Conservation (phyloP, 2,329 filamentous ascomycete species). For the Talaromyces rugulosus region DNA sequence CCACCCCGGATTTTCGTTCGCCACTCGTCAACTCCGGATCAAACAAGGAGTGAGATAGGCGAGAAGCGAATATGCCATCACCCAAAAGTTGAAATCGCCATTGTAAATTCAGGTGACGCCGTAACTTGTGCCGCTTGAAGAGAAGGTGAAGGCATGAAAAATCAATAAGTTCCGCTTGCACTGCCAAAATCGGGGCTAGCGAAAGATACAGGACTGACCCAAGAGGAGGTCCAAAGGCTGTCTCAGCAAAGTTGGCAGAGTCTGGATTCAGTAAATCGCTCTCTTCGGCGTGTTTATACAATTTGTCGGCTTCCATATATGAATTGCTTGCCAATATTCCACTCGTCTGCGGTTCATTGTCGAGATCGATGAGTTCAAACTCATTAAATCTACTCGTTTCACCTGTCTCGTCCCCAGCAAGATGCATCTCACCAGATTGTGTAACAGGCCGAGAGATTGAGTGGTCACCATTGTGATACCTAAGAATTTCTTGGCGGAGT, state of each 20-base stretch:
- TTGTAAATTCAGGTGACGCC: conserved; percentile 69
- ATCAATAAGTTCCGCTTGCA: conserved; percentile 74
- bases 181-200: conserved; percentile 67
- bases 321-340: conserved; percentile 21
- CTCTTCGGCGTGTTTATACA: conserved; percentile 26
- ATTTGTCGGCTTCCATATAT: conserved; percentile 24
- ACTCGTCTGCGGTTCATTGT: conserved; percentile 22
- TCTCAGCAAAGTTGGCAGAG: conserved; percentile 11
- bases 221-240: conserved; percentile 36
- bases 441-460: conserved; percentile 19
- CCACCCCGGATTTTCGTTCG: conserved; percentile 66
- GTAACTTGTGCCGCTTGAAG: conserved; percentile 68
- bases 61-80: conserved; percentile 76
- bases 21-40: conserved; percentile 76
- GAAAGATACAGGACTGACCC: conserved; percentile 61
- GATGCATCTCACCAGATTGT: not conserved
- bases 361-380: conserved; percentile 34
- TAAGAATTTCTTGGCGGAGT: conserved; percentile 35
- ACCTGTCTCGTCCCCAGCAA: conserved; percentile 1
- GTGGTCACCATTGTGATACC: conserved; percentile 27
- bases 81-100: conserved; percentile 78
- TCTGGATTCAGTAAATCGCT: conserved; percentile 19
- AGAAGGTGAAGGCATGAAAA: conserved; percentile 71
- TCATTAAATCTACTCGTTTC: conserved; percentile 16
- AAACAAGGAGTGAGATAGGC: conserved; percentile 78